Evolutionary conservation across 495 filamentous ascomycete genomes (phyloP).

Genomic region (Penicillium soppii): DNA sequence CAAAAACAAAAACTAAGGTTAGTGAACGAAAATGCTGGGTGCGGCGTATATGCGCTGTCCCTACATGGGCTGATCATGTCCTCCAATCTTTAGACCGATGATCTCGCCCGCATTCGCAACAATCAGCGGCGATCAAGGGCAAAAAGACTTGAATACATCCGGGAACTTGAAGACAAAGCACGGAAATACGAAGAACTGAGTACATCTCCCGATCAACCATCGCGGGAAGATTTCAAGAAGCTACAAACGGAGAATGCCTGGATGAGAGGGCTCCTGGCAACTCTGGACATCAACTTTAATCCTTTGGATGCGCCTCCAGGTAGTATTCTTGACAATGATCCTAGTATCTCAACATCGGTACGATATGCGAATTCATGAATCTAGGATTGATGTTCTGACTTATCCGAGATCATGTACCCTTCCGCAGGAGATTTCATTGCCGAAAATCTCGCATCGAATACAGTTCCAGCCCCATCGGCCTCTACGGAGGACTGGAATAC

Average conservation of each 20-base stretch:
- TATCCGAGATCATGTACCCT: background rate
- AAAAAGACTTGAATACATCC: constrained; percentile 7
- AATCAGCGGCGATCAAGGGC: constrained; percentile 15
- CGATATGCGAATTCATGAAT: too few species aligned
- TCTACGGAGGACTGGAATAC: too few species aligned
- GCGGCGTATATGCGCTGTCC: too few species aligned
- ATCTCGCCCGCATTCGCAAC: constrained; percentile 15
- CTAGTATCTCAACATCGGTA: background rate
- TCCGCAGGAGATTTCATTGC: background rate
- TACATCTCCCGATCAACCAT: background rate
- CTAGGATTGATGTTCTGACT: background rate
- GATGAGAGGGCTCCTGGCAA: background rate
- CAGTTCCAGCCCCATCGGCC: background rate
- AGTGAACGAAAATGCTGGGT: too few species aligned
- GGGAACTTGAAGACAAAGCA: constrained; percentile 9
- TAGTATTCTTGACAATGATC: background rate
- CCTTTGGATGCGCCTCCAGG: background rate
- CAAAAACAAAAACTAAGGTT: constrained; percentile 1
- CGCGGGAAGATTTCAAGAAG: background rate
- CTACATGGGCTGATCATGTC: too few species aligned
- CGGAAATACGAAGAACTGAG: constrained; percentile 1
- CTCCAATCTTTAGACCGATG: constrained; percentile 7
- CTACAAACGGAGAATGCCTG: background rate
- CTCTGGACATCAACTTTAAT: background rate
- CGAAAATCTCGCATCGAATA: background rate